These are phyloP conservation scores for Hymenoscyphus scutula DNA, from an alignment of 2,329 filamentous ascomycete genomes.

Conservation along the genomic window DNA sequence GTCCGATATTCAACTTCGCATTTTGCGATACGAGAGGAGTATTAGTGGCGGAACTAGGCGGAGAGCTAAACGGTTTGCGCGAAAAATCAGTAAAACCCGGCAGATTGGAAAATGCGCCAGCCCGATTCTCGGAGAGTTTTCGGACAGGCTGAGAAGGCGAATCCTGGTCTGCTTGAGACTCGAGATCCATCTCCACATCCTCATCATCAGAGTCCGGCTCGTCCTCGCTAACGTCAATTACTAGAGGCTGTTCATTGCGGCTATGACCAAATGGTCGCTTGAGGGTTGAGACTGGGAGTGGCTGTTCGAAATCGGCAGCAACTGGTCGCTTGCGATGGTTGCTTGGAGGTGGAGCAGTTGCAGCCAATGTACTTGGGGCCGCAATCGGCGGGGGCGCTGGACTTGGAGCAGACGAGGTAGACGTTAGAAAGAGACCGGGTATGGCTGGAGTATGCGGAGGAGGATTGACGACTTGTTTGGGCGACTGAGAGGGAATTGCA, in stretches of 20 bases:
- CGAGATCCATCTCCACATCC: slow-evolving; percentile 65
- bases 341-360: neutral
- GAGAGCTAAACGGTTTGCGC: slow-evolving; percentile 31
- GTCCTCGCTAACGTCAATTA: slow-evolving; percentile 84
- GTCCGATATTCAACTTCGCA: slow-evolving; percentile 19
- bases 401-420: slow-evolving; percentile 18
- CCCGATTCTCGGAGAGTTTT: slow-evolving; percentile 26
- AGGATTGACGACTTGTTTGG: neutral
- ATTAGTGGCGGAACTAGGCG: slow-evolving; percentile 25
- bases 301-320: slow-evolving; percentile 69
- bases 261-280: slow-evolving; percentile 62
- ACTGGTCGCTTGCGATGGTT: slow-evolving; percentile 55
- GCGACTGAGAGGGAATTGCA: neutral
- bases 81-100: slow-evolving; percentile 45
- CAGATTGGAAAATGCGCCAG: slow-evolving; percentile 42
- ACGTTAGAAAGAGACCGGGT: slow-evolving; percentile 34
- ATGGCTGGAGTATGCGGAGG: slow-evolving; percentile 19
- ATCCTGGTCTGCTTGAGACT: slow-evolving; percentile 49
- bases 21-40: slow-evolving; percentile 27
- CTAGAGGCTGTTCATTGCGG: slow-evolving; percentile 59
- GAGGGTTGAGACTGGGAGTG: slow-evolving; percentile 35
- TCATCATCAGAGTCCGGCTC: slow-evolving; percentile 58
- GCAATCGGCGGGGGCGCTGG: slow-evolving; percentile 9
- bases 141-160: slow-evolving; percentile 27
- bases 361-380: neutral